Evolutionary conservation across 805 yeast species (phyloP).

Genomic region (Tetrapisispora fleetii): DNA sequence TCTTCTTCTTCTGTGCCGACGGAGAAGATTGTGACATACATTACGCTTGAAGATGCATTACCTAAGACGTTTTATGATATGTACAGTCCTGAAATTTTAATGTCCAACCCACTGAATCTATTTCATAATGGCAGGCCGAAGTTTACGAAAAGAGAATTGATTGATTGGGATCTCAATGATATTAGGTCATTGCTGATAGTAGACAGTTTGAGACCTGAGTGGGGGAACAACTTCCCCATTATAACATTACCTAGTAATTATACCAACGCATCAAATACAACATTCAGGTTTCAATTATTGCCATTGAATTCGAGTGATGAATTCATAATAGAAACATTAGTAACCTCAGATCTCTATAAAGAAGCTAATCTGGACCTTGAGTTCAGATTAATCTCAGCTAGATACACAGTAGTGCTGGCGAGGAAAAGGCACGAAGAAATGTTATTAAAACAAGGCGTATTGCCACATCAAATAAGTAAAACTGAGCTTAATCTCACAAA

Average conservation of each 20-base stretch:
- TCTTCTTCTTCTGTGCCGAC: background rate
- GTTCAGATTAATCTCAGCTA: conserved; percentile 51
- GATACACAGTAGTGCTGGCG: conserved; percentile 50
- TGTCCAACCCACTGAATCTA: conserved; percentile 31
- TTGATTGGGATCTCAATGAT: conserved; percentile 68
- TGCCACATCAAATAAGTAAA: conserved; percentile 8
- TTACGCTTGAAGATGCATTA: conserved; percentile 40
- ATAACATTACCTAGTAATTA: conserved; percentile 14
- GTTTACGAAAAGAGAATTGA: conserved; percentile 50
- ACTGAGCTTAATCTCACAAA: conserved; percentile 32
- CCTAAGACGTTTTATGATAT: conserved; percentile 44
- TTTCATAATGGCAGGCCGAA: conserved; percentile 50
- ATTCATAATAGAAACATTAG: conserved; percentile 39
- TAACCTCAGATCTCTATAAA: conserved; percentile 50
- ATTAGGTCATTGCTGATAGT: conserved; percentile 53
- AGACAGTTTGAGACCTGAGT: conserved; percentile 40
- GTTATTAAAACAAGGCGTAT: background rate
- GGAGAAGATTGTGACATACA: conserved; percentile 11
- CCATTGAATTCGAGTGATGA: conserved; percentile 46
- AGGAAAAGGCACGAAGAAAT: conserved; percentile 38
- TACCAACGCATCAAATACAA: conserved; percentile 5
- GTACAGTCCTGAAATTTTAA: conserved; percentile 47
- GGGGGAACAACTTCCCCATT: conserved; percentile 44
- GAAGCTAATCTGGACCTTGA: conserved; percentile 49
- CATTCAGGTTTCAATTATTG: conserved; percentile 40